Conservation (phyloP, 1,284 basidiomycete species). For the Athelia sp. region DNA sequence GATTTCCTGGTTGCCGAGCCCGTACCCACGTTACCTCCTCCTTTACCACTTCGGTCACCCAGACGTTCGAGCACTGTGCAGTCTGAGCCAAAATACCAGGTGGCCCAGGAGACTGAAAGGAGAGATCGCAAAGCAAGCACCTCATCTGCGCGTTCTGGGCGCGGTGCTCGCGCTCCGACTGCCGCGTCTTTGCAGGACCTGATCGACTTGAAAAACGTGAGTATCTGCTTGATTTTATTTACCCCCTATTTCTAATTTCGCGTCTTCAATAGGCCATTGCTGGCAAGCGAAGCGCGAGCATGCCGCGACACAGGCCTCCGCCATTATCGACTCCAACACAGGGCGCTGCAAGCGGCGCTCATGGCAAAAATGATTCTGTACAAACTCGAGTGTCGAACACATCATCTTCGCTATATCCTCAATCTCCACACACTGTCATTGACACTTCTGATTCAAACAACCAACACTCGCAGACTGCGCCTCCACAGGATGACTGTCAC, state of each 20-base stretch:
- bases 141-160: not conserved
- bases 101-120: not conserved
- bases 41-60: not conserved
- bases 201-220: not conserved
- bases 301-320: conserved; percentile 19
- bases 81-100: not conserved
- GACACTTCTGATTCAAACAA: conserved; percentile 51
- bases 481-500: conserved; percentile 7
- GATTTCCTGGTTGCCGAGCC: not conserved
- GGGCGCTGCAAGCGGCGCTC: conserved; percentile 23
- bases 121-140: not conserved
- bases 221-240: not conserved
- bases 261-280: conserved; percentile 18
- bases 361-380: conserved; percentile 36
- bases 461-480: conserved; percentile 40
- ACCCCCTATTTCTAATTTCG: not conserved
- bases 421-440: conserved; percentile 51
- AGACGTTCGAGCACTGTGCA: not conserved
- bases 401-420: conserved; percentile 72
- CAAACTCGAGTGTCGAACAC: conserved; percentile 49
- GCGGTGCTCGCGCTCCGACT: not conserved
- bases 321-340: not conserved
- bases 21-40: not conserved
- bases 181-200: not conserved
- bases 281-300: conserved; percentile 15